Conservation (phyloP, 2,329 filamentous ascomycete species). For the Colletotrichum lentis region DNA sequence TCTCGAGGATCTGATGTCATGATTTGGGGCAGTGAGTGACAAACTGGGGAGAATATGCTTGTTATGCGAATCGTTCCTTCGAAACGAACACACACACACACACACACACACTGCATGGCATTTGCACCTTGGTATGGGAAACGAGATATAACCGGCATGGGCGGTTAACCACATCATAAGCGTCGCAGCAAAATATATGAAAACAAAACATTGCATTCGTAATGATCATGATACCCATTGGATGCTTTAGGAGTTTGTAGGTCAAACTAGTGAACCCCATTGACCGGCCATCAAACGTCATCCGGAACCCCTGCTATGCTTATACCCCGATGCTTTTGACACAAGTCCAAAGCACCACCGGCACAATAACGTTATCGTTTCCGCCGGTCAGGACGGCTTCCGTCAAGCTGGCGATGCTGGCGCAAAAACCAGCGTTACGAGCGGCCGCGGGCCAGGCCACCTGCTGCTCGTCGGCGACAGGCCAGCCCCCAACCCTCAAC, state of each 20-base stretch:
- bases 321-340: conserved; percentile 78
- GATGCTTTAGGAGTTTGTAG: conserved; percentile 26
- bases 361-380: conserved; percentile 98
- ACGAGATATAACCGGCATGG: neutral
- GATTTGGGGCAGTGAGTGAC: neutral
- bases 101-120: neutral
- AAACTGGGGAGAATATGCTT: too few relatives aligned
- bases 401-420: conserved; percentile 83
- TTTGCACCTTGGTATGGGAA: neutral
- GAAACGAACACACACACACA: neutral
- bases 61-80: neutral
- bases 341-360: conserved; percentile 89
- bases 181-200: neutral
- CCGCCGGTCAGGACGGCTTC: conserved; percentile 95
- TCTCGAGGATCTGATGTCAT: conserved; percentile 73
- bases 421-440: conserved; percentile 77
- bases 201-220: conserved; percentile 25
- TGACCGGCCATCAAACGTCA: conserved; percentile 26
- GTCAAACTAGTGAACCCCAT: neutral
- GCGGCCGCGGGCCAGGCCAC: conserved; percentile 72
- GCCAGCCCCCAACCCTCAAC: conserved; percentile 80
- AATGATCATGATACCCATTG: conserved; percentile 20
- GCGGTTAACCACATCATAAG: neutral
- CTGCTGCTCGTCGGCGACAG: conserved; percentile 66
- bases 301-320: neutral